Evolutionary conservation across 2,329 filamentous ascomycete species (phyloP), one percentile per base, ranked within the genome.

Genomic region (Simplicillium sp.): DNA sequence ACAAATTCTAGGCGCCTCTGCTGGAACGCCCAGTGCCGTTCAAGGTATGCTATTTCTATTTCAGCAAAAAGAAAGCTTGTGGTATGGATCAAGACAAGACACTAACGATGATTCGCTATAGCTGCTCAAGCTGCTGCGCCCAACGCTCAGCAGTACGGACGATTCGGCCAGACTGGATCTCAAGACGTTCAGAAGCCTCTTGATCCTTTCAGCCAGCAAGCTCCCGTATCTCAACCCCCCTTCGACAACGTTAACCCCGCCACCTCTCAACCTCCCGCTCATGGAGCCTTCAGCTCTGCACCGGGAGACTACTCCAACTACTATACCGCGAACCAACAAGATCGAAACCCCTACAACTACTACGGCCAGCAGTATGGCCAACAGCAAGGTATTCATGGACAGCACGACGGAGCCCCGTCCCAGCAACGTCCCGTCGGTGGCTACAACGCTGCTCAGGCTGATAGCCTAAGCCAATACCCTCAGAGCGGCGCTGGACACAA

Each of bases 121-220:
- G 52, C 52, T 29, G 44, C 58, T 36, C 76, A 73, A 66, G 71
- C 66, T 52, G 71, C 72, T 51, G 69, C 67, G 45, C 69, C 69
- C 45, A 73, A 70, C 54, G 71, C 75, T 53, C 77, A 78, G 56
- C 79, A 84, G 53, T 89, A 80, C 53, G 77, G 76, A 43, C 81
- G 84, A 42, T 89, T 82, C 54, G 77, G 73, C 38, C 82, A 83
- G 54, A 57, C 80, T 42, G 83, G 87, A 41, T 62, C 71, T 41
- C 64, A 72, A 17, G 65, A 77, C 34, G 68, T 75, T 15, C 84
- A 87, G 62, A 96, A 97, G 68, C 78, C 84, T 2, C 89, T 88
- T 61, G 90, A 96, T 57, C 77, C 86, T 1, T 97, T 95, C 58
- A 77, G 73, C 51, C 87, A 94, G 58, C 86, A 88, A 57, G 73